Evolutionary conservation across 257 asterid genomes (phyloP).

Genomic region (Solanum tarijense): DNA sequence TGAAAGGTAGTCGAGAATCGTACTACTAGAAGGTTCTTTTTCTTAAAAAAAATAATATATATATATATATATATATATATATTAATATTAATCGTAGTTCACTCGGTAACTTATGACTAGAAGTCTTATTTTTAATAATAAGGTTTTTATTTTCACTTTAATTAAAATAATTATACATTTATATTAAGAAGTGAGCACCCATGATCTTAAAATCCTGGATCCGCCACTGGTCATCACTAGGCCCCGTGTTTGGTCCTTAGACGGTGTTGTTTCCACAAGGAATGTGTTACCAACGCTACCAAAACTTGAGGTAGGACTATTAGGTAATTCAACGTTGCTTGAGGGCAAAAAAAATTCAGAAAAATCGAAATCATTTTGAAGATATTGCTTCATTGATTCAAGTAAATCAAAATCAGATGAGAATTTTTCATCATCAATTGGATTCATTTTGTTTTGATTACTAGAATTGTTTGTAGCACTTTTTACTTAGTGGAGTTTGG

Average conservation of each 20-base stretch:
- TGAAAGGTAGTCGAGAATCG: too few relatives aligned
- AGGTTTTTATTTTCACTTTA: too few relatives aligned
- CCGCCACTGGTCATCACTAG: neutral
- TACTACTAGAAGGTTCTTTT: too few relatives aligned
- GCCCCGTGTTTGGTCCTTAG: neutral
- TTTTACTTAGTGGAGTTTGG: neutral
- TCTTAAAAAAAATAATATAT: too few relatives aligned
- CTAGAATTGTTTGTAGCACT: neutral
- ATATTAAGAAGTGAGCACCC: too few relatives aligned
- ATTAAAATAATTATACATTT: too few relatives aligned
- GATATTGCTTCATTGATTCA: constrained; percentile 25
- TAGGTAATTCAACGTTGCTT: neutral
- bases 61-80: too few relatives aligned
- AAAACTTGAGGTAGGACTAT: neutral
- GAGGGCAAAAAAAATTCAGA: neutral
- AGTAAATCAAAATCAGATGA: constrained; percentile 13
- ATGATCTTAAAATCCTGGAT: too few relatives aligned
- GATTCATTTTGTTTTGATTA: neutral
- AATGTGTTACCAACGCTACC: neutral
- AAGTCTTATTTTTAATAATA: too few relatives aligned
- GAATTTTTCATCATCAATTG: neutral
- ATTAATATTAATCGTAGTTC: too few relatives aligned
- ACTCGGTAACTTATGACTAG: too few relatives aligned
- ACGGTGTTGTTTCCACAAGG: neutral
- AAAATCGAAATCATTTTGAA: constrained; percentile 14